Evolutionary conservation across 108 stramenopile genomes (phyloP).

Genomic region (Nitzschia putrida): DNA sequence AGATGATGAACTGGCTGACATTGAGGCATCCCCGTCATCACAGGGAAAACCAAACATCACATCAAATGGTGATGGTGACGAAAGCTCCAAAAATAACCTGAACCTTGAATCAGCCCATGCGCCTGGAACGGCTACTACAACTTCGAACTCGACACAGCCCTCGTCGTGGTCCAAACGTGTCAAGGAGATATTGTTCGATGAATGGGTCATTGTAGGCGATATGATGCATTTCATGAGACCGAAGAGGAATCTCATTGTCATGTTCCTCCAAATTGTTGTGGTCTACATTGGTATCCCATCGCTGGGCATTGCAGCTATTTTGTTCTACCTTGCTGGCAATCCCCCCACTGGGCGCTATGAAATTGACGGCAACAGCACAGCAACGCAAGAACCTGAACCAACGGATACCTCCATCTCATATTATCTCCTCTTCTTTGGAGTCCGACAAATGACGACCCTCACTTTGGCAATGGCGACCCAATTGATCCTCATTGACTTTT

Average conservation of each 20-base stretch:
- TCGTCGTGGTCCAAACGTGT: neutral
- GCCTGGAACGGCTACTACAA: too few relatives aligned
- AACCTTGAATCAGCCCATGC: too few relatives aligned
- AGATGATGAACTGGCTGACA: too few relatives aligned
- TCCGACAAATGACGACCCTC: constrained; percentile 43
- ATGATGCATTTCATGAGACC: neutral
- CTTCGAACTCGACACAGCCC: neutral
- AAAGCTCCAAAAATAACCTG: neutral
- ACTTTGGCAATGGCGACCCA: constrained; percentile 21
- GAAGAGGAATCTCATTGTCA: neutral
- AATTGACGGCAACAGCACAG: neutral
- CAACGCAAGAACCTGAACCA: neutral
- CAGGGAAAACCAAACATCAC: too few relatives aligned
- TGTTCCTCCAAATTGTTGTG: neutral
- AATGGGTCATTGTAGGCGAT: neutral
- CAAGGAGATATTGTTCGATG: neutral
- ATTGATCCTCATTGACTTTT: constrained; percentile 40
- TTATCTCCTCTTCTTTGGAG: constrained; percentile 36
- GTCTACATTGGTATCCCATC: constrained; percentile 16
- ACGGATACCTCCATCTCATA: constrained; percentile 35
- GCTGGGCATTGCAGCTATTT: neutral
- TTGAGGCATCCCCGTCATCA: too few relatives aligned
- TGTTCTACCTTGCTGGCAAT: constrained; percentile 35
- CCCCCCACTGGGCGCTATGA: constrained; percentile 21
- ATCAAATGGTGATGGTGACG: neutral